Evolutionary conservation across 176 grass and related monocot species (phyloP), one percentile per base, ranked within the genome.

Genomic region (Pharus latifolius): DNA sequence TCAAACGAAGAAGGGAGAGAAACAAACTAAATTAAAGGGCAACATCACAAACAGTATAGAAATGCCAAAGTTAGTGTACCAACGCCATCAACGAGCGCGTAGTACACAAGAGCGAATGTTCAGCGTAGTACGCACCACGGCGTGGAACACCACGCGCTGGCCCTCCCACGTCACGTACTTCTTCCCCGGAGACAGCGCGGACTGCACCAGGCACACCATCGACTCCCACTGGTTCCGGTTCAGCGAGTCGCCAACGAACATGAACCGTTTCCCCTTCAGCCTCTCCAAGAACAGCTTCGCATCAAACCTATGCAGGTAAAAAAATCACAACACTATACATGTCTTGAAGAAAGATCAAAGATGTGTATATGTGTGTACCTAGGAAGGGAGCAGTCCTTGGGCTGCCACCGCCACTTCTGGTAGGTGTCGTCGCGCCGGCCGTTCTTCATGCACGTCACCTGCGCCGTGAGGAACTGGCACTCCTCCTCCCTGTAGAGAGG

Each of bases 161-260:
- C 20, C 81, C 46, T 96, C 92, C 86, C 88, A 91, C 2, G 47
- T 79, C 63, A 91, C 78, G 72, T 89, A 91, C 65, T 92, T 92
- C 77, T 92, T 92, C 53, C 65, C 82, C 53, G 82, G 84, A 56
- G 88, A 52, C 16, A 54, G 9, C 30, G 83, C 89, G 74, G 81
- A 58, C 65, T 92, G 86, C 67, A 83, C 52, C 45, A 97, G 63
- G 76, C 93, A 97, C 71, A 97, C 79, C 89, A 97, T 92, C 6
- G 93, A 97, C 74, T 97, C 93, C 93, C 93, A 97, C 55, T 87
- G 82, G 73, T 91, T 97, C 55, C 93, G 85, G 64, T 92, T 87
- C 67, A 97, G 85, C 52, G 93, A 97, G 78, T 97, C 93, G 6
- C 93, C 93, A 25, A 97, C 85, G 79, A 97, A 97, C 89, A 97